Conservation (phyloP, 2,329 filamentous ascomycete species). For the Pseudonectria buxi region DNA sequence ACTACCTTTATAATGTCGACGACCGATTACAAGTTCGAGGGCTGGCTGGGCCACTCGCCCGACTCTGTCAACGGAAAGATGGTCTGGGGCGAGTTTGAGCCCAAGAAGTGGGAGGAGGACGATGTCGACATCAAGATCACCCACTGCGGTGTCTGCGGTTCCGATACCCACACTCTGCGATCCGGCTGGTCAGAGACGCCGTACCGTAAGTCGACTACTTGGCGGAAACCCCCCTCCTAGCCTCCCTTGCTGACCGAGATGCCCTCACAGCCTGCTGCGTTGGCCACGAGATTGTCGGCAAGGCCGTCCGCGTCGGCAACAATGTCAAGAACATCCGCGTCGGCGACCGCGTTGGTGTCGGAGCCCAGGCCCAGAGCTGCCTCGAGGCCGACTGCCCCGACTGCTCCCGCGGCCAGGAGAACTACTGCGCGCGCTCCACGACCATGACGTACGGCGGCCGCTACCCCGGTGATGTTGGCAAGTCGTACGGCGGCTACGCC, state of each 20-base stretch:
- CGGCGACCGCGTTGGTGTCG: constrained; percentile 58
- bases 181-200: constrained; percentile 41
- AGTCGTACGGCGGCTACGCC: constrained; percentile 41
- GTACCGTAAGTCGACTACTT: constrained; percentile 29
- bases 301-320: constrained; percentile 45
- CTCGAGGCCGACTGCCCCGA: constrained; percentile 34
- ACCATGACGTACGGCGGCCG: constrained; percentile 47
- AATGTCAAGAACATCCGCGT: constrained; percentile 43
- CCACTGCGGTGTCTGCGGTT: constrained; percentile 59
- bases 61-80: constrained; percentile 42
- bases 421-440: constrained; percentile 32
- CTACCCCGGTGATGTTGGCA: constrained; percentile 39
- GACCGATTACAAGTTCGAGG: constrained; percentile 41
- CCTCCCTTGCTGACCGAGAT: constrained; percentile 11
- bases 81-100: constrained; percentile 48
- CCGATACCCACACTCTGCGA: constrained; percentile 50
- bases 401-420: constrained; percentile 33
- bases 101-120: constrained; percentile 56
- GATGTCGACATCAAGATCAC: constrained; percentile 58
- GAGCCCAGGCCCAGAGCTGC: constrained; percentile 53
- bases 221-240: background rate
- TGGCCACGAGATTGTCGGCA: constrained; percentile 61
- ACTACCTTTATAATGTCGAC: constrained; percentile 21
- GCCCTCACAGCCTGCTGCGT: constrained; percentile 40
- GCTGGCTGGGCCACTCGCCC: constrained; percentile 41